Evolutionary conservation across 2,329 filamentous ascomycete genomes (phyloP), one percentile per base, ranked within the genome.

Genomic region (Arthrobotrys megalospora): DNA sequence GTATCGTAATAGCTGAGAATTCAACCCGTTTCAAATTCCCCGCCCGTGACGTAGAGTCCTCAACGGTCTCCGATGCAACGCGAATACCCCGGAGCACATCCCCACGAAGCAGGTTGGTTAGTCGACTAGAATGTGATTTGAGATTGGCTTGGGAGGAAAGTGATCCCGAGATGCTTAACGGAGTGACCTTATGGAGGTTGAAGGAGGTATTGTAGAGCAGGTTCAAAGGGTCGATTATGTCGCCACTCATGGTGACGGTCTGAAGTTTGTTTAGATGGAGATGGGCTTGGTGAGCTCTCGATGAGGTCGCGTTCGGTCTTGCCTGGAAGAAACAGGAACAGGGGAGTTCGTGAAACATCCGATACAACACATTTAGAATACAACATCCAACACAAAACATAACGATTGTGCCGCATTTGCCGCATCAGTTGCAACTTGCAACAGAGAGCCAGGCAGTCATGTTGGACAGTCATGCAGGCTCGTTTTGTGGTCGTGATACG

Each of bases 11-110:
- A 4, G 66, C 19, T 34, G 73, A 38, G 41, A 77, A 77, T 14
- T 71, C 55, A 21, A 67, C 50, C 6, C 66, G 60, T 14, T 71
- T 70, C 6, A 77, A 38, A 10, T 58, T 55, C 0, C 73, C 73
- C 3, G 73, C 71, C 41, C 67, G 52, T 19, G 73, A 71, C 6
- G 66, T 32, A 24, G 73, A 16, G 41, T 77, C 66, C 11, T 70
- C 73, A 10, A 60, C 55, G 12, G 53, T 3, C 8, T 62, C 16
- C 58, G 73, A n/a, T 63, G 66, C 50, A 60, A 77, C 73, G 60
- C 73, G 73, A 55, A 77, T 66, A 34, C 73, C 73, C 6, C 73
- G 73, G 16, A 77, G 38, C 38, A 77, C 73, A 71, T 77, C 73
- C 12, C 73, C 73, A 28, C 73, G 73, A 12, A 77, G 38, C n/a